Evolutionary conservation across 202 grass and related monocot genomes (phyloP).

Genomic region (Elaeis oleifera): DNA sequence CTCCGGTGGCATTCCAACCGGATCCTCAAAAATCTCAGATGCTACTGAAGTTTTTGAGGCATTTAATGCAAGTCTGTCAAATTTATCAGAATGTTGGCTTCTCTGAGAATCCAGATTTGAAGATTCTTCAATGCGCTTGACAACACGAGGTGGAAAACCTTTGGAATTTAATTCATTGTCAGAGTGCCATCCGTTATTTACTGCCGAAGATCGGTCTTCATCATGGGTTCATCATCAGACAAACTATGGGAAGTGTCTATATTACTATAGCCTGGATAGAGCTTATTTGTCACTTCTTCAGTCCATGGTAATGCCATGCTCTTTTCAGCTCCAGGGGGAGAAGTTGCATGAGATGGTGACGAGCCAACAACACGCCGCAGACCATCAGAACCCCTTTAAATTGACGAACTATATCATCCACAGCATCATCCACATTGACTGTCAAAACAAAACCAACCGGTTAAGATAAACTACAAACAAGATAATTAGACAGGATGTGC

Average conservation of each 20-base stretch:
- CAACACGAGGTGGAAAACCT: slow-evolving; percentile 51
- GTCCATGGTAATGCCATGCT: slow-evolving; percentile 63
- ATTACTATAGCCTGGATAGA: slow-evolving; percentile 34
- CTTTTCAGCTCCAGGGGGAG: slow-evolving; percentile 38
- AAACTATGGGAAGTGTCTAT: slow-evolving; percentile 54
- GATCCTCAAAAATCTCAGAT: slow-evolving; percentile 49
- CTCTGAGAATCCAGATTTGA: slow-evolving; percentile 35
- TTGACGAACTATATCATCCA: slow-evolving; percentile 97
- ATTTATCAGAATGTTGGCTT: slow-evolving; percentile 33
- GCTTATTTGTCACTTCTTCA: slow-evolving; percentile 50
- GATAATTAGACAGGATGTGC: too few relatives aligned
- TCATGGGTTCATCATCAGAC: slow-evolving; percentile 84
- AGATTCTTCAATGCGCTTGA: slow-evolving; percentile 27
- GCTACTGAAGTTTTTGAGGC: slow-evolving; percentile 33
- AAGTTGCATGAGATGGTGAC: slow-evolving; percentile 26
- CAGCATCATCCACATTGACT: slow-evolving; percentile 98
- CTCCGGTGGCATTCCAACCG: slow-evolving; percentile 76
- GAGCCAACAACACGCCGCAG: slow-evolving; percentile 54
- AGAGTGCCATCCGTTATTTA: slow-evolving; percentile 62
- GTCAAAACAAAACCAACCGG: slow-evolving; percentile 28
- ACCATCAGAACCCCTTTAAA: slow-evolving; percentile 97
- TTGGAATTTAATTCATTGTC: slow-evolving; percentile 76
- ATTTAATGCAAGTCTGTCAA: slow-evolving; percentile 37
- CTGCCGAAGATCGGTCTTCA: slow-evolving; percentile 40
- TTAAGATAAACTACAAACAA: background rate